A percentile compares a stretch with the other conserved stretches of the same genome.
These are phyloP conservation scores for Petasospora fabianii DNA, from an alignment of 1,139 yeast genomes.

Conservation along the genomic window DNA sequence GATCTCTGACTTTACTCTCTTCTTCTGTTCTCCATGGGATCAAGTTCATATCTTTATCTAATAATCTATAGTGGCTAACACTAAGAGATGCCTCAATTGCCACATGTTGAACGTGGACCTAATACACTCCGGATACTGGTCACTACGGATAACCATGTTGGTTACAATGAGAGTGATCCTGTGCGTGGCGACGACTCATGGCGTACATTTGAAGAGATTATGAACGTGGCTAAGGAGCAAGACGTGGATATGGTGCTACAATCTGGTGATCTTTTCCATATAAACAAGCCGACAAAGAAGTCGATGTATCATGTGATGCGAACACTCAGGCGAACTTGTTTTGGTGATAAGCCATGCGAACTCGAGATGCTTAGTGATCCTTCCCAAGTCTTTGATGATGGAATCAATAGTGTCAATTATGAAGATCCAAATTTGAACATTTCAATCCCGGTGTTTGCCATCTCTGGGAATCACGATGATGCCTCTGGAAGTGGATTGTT, in stretches of 20 bases:
- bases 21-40: too few species aligned
- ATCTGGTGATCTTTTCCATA: slow-evolving; percentile 90
- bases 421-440: slow-evolving; percentile 89
- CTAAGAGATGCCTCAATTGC: slow-evolving; percentile 39
- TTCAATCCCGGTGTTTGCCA: slow-evolving; percentile 89
- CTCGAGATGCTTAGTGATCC: slow-evolving; percentile 84
- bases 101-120: slow-evolving; percentile 40
- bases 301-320: slow-evolving; percentile 82
- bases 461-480: slow-evolving; percentile 96
- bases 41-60: too few species aligned
- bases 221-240: slow-evolving; percentile 58
- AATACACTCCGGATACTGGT: slow-evolving; percentile 73
- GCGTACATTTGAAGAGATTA: slow-evolving; percentile 80
- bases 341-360: slow-evolving; percentile 88
- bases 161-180: slow-evolving; percentile 86
- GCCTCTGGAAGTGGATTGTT: slow-evolving; percentile 85
- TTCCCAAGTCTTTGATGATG: slow-evolving; percentile 50
- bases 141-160: slow-evolving; percentile 96
- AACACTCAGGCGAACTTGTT: slow-evolving; percentile 64
- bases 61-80: too few species aligned
- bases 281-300: slow-evolving; percentile 84
- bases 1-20: too few species aligned
- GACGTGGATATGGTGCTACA: slow-evolving; percentile 90
- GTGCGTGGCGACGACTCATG: slow-evolving; percentile 89
- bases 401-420: slow-evolving; percentile 70